phyloP scores from a whole-genome alignment of 1,139 yeast species.

The Arxiozyma bovina region DNA sequence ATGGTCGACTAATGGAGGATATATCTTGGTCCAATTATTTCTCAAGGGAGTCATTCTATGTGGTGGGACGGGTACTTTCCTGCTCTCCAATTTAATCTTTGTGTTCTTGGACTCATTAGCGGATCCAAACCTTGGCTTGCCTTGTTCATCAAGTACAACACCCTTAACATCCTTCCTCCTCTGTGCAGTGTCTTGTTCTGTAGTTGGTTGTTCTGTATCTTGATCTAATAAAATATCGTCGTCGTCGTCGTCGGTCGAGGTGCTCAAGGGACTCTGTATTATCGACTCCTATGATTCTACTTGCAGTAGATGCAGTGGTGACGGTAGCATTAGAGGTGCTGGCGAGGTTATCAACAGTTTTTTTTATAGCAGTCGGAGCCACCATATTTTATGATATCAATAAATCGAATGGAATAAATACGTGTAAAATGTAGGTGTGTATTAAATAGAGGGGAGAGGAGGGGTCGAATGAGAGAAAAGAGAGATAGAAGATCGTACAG shows the following conservation, averaged over 20 bases:
- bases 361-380: slow-evolving; percentile 56
- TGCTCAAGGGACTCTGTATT: slow-evolving; percentile 23
- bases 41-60: slow-evolving; percentile 93
- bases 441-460: no score
- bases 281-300: slow-evolving; percentile 25
- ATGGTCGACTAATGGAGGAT: slow-evolving; percentile 92
- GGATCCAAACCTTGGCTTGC: slow-evolving; percentile 80
- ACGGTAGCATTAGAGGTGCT: slow-evolving; percentile 12
- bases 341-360: slow-evolving; percentile 18
- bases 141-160: slow-evolving; percentile 74
- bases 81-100: slow-evolving; percentile 68
- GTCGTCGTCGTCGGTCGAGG: slow-evolving; percentile 37
- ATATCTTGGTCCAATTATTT: slow-evolving; percentile 83
- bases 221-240: slow-evolving; percentile 64
- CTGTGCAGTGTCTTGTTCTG: slow-evolving; percentile 14
- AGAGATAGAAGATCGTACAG: no score
- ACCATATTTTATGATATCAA: slow-evolving; percentile 36
- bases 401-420: no score
- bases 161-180: slow-evolving; percentile 37
- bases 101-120: slow-evolving; percentile 53
- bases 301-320: slow-evolving; percentile 12
- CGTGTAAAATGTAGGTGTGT: no score
- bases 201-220: slow-evolving; percentile 33
- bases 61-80: slow-evolving; percentile 92
- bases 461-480: no score